Evolutionary conservation across 2,329 filamentous ascomycete genomes (phyloP), one percentile per base, ranked within the genome.

Genomic region (Fusarium transvaalense): DNA sequence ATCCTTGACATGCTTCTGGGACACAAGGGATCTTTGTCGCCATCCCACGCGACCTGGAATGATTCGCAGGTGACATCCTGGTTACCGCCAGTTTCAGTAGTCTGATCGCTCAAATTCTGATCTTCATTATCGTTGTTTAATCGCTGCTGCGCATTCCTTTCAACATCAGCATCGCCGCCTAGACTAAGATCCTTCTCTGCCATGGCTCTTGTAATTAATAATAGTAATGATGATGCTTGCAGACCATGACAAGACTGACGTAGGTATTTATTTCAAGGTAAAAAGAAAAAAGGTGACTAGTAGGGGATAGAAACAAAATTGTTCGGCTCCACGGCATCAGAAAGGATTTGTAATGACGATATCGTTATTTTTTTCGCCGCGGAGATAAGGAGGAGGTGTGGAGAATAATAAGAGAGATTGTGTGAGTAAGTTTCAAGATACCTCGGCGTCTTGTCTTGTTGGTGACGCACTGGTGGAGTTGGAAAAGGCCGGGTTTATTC

Each of bases 261-360:
- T 64, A 53, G 48, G 29, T 64, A 42, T 59, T 63, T 62, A 58
- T 43, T 0, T 15, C n/a, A n/a, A n/a, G n/a, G n/a, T n/a, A n/a
- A n/a, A n/a, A n/a, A 10, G 23, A 10, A n/a, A 14, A 29, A 39
- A 27, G 12, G 23, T 6, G 47, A 39, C 47, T 39, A 50, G 32
- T 14, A 34, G 8, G 15, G 25, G 31, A 34, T 4, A 42, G 38
- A 52, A 56, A 17, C 3, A 9, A 25, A 37, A 19, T 56, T 32
- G 9, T 3, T 12, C 27, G 61, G 39, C n/a, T 64, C 60, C 60
- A 59, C 52, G 60, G 48, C 35, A n/a, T 19, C 23, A 29, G n/a
- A 46, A 38, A 32, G 25, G 61, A 64, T 64, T 64, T 64, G 57
- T 62, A 62, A 62, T 62, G 57, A 62, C 57, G 43, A 43, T 34